Conservation (phyloP, 495 filamentous ascomycete genomes). For the Aspergillus egyptiacus region DNA sequence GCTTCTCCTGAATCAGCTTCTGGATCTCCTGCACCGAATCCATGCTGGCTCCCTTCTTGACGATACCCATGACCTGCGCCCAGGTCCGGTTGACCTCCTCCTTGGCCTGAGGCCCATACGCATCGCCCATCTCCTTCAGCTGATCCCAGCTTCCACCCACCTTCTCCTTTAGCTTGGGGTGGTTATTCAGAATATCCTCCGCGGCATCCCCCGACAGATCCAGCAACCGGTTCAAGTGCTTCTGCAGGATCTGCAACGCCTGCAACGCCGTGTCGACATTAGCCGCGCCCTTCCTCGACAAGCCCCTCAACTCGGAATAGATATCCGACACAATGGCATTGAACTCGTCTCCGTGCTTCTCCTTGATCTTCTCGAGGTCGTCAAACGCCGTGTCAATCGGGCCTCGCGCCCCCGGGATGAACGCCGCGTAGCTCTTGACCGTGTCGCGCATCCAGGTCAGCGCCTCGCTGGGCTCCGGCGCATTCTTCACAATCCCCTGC, state of each 20-base stretch:
- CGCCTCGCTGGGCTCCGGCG: conserved; percentile 55
- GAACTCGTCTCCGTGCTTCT: conserved; percentile 56
- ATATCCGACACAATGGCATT: conserved; percentile 54
- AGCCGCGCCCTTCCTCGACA: conserved; percentile 40
- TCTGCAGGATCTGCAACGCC: conserved; percentile 48
- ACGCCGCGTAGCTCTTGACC: conserved; percentile 54
- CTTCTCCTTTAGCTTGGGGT: conserved; percentile 61
- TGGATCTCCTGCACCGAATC: conserved; percentile 47
- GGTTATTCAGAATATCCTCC: conserved; percentile 55
- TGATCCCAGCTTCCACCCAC: conserved; percentile 56
- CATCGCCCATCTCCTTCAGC: conserved; percentile 56
- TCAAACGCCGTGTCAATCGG: conserved; percentile 58
- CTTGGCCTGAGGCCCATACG: conserved; percentile 62
- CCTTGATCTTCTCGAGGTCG: conserved; percentile 53
- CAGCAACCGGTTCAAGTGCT: conserved; percentile 43
- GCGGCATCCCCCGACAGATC: conserved; percentile 51
- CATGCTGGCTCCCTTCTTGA: conserved; percentile 46
- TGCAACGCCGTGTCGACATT: conserved; percentile 46
- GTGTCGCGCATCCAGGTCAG: conserved; percentile 51
- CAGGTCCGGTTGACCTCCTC: conserved; percentile 63
- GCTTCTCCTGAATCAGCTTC: conserved; percentile 59
- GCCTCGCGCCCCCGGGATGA: conserved; percentile 57
- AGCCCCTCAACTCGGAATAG: conserved; percentile 50
- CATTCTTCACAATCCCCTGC: conserved; percentile 44
- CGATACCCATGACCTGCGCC: conserved; percentile 50